Base-by-base conservation (phyloP, 495 filamentous ascomycete genomes). In the Penicillium manginii region DNA sequence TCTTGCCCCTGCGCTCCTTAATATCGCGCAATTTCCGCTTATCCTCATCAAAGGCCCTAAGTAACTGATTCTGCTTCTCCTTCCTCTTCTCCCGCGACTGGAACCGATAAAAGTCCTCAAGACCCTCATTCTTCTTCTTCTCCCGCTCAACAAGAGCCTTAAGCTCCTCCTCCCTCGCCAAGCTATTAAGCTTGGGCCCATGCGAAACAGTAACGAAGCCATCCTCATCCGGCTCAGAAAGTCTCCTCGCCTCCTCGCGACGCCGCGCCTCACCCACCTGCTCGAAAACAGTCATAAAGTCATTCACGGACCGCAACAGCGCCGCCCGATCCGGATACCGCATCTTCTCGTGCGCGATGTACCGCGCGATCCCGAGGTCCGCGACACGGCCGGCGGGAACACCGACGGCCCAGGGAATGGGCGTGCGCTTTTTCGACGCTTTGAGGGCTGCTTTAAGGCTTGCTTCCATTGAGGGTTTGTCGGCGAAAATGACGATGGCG, bases 121-220 rank as follows among this genome's bases (percentile, higher is more conserved):
- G 73, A 8, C 86, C 88, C 65, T 83, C 79, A 46, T 81, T 74
- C 75, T 83, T 85, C 77, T 92, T 86, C 68, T 89, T 80, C 82
- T 91, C 86, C 79, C 85, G 86, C 73, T 86, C 83, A 59, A 84
- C 83, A 63, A 87, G 80, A 67, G 84, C 86, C 73, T 87, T 84
- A 11, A 89, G 87, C 65, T 92, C 91, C 63, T 90, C 89, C 58
- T 86, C 83, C 46, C 84, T 78, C 17, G 90, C 91, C 2, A 89
- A 83, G 9, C 90, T 87, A 12, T 90, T 91, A 10, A 80, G 78
- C 55, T 89, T 86, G 40, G 78, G 78, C 14, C 92, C 93, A 55
- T 88, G 81, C 4, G 87, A 90, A 29, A 98, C 96, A 31, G 91
- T 97, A 19, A 97, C 81, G 68, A 98, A 98, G 10, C 94, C 94